These are phyloP conservation scores for Tricholoma bakamatsutake DNA, from an alignment of 768 basidiomycete species.

Conservation along the genomic window DNA sequence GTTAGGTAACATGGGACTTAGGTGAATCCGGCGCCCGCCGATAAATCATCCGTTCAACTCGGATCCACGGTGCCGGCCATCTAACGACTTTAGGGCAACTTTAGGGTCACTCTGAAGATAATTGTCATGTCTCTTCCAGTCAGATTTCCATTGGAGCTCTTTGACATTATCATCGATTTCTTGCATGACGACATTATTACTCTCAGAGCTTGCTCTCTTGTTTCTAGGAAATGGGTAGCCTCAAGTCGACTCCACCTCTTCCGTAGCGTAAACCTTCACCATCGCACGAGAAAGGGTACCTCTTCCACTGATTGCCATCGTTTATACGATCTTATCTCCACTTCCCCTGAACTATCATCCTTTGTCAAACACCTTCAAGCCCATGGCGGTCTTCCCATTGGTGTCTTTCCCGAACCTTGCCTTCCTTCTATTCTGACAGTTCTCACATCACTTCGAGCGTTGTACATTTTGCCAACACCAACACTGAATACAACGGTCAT, in stretches of 20 bases:
- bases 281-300: constrained; percentile 6
- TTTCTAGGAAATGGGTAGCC: constrained; percentile 21
- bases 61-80: no score
- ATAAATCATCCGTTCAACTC: no score
- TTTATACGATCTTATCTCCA: constrained; percentile 12
- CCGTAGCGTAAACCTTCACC: constrained; percentile 13
- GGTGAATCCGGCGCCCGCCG: no score
- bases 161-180: constrained; percentile 24
- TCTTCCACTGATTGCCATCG: constrained; percentile 11
- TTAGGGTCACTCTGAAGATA: no score
- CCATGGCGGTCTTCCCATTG: constrained; percentile 10
- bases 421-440: constrained; percentile 16
- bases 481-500: background rate
- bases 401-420: constrained; percentile 15
- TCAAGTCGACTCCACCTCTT: constrained; percentile 21
- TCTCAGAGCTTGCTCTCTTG: constrained; percentile 20
- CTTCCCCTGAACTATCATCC: constrained; percentile 17
- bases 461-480: background rate
- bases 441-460: background rate
- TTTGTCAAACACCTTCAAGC: constrained; percentile 17
- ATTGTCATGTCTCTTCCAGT: background rate
- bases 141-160: constrained; percentile 14
- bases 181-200: constrained; percentile 19
- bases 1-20: no score
- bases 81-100: no score